These are phyloP conservation scores for Schwanniomyces sp. DNA, from an alignment of 805 yeast species.

Conservation along the genomic window DNA sequence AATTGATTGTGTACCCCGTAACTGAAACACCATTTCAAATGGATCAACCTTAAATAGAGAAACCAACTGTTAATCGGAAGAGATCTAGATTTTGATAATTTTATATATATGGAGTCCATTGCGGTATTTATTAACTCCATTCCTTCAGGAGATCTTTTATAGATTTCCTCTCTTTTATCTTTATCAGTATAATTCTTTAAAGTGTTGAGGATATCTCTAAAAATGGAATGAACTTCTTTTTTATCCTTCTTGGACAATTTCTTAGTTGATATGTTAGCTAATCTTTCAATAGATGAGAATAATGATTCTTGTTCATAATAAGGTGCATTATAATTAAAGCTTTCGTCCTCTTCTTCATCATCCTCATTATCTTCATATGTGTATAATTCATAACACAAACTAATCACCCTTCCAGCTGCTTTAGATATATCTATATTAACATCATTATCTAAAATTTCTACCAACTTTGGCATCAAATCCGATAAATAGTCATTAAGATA, in stretches of 20 bases:
- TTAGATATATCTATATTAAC: conserved; percentile 46
- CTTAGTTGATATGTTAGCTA: conserved; percentile 54
- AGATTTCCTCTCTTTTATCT: conserved; percentile 32
- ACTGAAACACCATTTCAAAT: conserved; percentile 51
- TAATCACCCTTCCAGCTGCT: conserved; percentile 57
- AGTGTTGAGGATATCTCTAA: conserved; percentile 56
- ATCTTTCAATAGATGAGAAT: conserved; percentile 35
- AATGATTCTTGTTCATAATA: conserved; percentile 54
- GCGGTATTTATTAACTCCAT: conserved; percentile 27
- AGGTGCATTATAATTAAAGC: conserved; percentile 48
- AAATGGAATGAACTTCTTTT: conserved; percentile 56
- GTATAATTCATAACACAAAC: conserved; percentile 54
- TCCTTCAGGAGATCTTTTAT: conserved; percentile 36
- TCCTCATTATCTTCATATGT: conserved; percentile 43
- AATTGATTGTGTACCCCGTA: conserved; percentile 53
- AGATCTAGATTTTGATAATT: conserved; percentile 44
- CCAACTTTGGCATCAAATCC: conserved; percentile 39
- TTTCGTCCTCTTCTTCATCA: conserved; percentile 37
- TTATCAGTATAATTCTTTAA: conserved; percentile 39
- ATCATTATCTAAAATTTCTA: conserved; percentile 43
- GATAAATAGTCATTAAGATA: conserved; percentile 39
- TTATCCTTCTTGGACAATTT: conserved; percentile 63
- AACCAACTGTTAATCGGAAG: conserved; percentile 52
- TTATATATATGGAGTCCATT: conserved; percentile 37
- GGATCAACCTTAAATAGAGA: conserved; percentile 47